These are phyloP conservation scores for Hygrocybe coccinea DNA, from an alignment of 768 basidiomycete species.

Conservation along the genomic window DNA sequence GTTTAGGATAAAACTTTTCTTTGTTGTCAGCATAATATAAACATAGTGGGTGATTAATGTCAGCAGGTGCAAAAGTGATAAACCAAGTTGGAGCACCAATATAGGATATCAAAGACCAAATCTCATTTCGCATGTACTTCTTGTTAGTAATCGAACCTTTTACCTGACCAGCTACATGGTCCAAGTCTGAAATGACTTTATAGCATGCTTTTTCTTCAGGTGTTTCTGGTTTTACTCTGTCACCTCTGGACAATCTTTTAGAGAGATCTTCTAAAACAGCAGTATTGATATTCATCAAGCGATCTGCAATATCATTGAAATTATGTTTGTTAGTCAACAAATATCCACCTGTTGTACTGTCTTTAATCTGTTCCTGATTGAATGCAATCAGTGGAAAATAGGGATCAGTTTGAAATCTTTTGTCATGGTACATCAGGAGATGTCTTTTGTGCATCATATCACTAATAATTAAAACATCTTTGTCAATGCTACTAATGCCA, in stretches of 20 bases:
- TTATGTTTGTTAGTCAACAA: conserved; percentile 21
- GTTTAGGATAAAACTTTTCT: conserved; percentile 12
- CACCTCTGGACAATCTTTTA: conserved; percentile 19
- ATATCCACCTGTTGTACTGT: conserved; percentile 23
- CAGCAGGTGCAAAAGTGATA: too few relatives aligned
- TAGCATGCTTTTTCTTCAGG: conserved; percentile 34
- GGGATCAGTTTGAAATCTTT: conserved; percentile 33
- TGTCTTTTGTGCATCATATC: conserved; percentile 19
- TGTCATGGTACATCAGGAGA: conserved; percentile 36
- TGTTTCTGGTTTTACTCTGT: conserved; percentile 22
- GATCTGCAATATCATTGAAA: conserved; percentile 23
- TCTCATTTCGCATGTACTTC: conserved; percentile 24
- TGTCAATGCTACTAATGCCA: conserved; percentile 11
- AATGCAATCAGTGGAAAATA: conserved; percentile 37
- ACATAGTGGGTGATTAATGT: conserved; percentile 33
- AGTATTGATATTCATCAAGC: conserved; percentile 22
- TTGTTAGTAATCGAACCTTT: conserved; percentile 25
- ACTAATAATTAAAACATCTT: neutral
- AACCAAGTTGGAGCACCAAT: conserved; percentile 22
- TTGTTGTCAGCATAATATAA: conserved; percentile 26
- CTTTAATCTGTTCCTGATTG: conserved; percentile 37
- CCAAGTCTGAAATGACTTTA: conserved; percentile 30
- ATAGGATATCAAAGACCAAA: conserved; percentile 20
- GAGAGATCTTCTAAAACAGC: conserved; percentile 17
- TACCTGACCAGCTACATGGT: conserved; percentile 31